Conservation (phyloP, 768 basidiomycete species). For the Lyophyllum atratum region DNA sequence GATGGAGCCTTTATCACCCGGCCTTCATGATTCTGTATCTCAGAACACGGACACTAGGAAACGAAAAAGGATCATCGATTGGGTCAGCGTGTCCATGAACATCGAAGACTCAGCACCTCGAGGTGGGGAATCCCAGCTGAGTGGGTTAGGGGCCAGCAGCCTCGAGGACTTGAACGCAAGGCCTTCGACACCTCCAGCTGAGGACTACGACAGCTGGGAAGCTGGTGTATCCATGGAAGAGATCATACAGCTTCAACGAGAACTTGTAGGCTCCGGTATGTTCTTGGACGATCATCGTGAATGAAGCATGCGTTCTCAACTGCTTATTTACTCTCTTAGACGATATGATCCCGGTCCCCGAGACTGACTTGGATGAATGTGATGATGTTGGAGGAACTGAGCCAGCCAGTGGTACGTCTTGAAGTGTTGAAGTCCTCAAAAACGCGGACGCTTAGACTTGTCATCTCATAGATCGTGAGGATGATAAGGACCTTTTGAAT, state of each 20-base stretch:
- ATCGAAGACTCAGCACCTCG: not conserved
- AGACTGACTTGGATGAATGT: conserved; percentile 3
- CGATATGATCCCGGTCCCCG: conserved; percentile 6
- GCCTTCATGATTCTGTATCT: not conserved
- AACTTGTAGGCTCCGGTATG: conserved; percentile 15
- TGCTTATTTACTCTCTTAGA: conserved; percentile 6
- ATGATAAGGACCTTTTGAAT: not conserved
- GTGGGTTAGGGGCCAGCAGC: conserved; percentile 1
- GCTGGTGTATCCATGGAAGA: conserved; percentile 23
- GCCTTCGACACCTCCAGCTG: conserved; percentile 1
- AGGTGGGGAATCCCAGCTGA: not conserved
- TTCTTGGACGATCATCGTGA: not conserved
- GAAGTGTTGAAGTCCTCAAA: not conserved
- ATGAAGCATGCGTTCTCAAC: not conserved
- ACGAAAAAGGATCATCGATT: conserved; percentile 14
- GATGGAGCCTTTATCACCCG: not conserved
- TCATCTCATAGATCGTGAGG: not conserved
- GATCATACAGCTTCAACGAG: conserved; percentile 17
- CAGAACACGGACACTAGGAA: conserved; percentile 14
- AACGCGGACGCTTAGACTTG: not conserved
- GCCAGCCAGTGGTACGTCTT: conserved; percentile 4
- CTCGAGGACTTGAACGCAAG: not conserved
- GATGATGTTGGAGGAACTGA: conserved; percentile 2
- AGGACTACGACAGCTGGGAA: conserved; percentile 29
- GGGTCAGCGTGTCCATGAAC: conserved; percentile 9